Evolutionary conservation across 208 protist species (phyloP).

Genomic region (Lotmaria passim): DNA sequence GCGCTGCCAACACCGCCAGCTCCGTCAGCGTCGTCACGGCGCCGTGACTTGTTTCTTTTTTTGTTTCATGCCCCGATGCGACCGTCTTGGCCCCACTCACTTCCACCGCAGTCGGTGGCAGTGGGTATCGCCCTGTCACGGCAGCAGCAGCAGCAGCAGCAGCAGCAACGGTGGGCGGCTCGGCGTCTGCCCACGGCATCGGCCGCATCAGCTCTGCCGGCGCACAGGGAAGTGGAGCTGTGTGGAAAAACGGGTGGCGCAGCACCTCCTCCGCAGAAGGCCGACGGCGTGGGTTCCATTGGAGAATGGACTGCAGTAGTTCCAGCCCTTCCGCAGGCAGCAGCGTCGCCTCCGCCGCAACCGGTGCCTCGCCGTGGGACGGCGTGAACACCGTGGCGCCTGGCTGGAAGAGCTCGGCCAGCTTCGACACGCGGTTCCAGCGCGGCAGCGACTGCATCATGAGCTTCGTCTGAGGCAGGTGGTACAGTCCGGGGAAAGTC

Average conservation of each 20-base stretch:
- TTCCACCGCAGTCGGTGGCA: background rate
- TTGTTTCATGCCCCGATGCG: too few relatives aligned
- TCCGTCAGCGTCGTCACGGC: too few relatives aligned
- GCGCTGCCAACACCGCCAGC: too few relatives aligned
- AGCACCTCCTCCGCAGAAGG: slow-evolving; percentile 75
- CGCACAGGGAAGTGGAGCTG: slow-evolving; percentile 67
- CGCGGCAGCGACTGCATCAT: slow-evolving; percentile 61
- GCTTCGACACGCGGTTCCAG: slow-evolving; percentile 60
- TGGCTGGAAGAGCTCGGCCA: slow-evolving; percentile 53
- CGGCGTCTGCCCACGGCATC: slow-evolving; percentile 49
- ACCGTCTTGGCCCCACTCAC: too few relatives aligned
- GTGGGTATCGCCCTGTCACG: background rate
- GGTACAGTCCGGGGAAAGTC: slow-evolving; percentile 78
- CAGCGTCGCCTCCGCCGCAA: slow-evolving; percentile 26
- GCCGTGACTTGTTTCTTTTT: too few relatives aligned
- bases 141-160: background rate
- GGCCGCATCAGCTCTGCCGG: slow-evolving; percentile 67
- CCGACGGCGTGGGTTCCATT: slow-evolving; percentile 80
- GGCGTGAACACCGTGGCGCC: slow-evolving; percentile 23
- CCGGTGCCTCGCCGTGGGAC: slow-evolving; percentile 18
- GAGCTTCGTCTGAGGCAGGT: slow-evolving; percentile 49
- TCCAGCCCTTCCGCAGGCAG: slow-evolving; percentile 64
- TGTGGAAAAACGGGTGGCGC: slow-evolving; percentile 82
- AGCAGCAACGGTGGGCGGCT: background rate
- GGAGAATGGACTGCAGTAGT: slow-evolving; percentile 70